Evolutionary conservation across 2,329 filamentous ascomycete species (phyloP).

Genomic region (Trichoderma guizhouense): DNA sequence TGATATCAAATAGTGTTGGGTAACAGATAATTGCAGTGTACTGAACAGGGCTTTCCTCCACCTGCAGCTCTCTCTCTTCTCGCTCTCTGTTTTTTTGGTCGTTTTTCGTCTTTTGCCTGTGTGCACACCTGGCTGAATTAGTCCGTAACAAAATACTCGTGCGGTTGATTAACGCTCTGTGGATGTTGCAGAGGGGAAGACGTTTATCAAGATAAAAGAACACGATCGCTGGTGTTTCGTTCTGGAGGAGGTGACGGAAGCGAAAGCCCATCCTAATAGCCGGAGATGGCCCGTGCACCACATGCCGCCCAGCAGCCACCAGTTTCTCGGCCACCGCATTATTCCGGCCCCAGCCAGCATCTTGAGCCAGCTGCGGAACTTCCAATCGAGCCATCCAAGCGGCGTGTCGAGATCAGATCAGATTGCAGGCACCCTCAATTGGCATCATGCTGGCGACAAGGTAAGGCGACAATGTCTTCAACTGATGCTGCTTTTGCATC

Average conservation of each 20-base stretch:
- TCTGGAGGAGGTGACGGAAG: conserved; percentile 16
- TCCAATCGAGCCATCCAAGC: background rate
- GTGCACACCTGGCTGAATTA: background rate
- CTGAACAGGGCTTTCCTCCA: background rate
- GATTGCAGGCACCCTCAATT: conserved; percentile 13
- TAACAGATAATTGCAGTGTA: background rate
- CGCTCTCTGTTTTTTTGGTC: background rate
- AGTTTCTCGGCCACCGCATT: conserved; percentile 20
- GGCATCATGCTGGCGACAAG: conserved; percentile 40
- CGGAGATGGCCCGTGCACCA: conserved; percentile 23
- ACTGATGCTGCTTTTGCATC: background rate
- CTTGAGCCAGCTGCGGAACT: background rate
- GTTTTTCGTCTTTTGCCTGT: background rate
- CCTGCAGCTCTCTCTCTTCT: background rate
- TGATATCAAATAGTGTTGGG: background rate
- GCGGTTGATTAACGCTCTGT: background rate
- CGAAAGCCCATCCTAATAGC: conserved; percentile 1
- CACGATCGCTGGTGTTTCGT: conserved; percentile 6
- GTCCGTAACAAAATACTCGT: background rate
- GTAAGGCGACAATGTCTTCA: conserved; percentile 25
- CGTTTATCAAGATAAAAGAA: background rate
- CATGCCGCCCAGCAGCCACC: background rate
- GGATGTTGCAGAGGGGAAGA: background rate
- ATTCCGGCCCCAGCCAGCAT: conserved; percentile 22
- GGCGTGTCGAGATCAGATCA: background rate